Percentiles rank a stretch among this genome's conserved stretches.
Evolutionary conservation across 1,284 basidiomycete genomes (phyloP).

Genomic region (Thelephora terrestris): DNA sequence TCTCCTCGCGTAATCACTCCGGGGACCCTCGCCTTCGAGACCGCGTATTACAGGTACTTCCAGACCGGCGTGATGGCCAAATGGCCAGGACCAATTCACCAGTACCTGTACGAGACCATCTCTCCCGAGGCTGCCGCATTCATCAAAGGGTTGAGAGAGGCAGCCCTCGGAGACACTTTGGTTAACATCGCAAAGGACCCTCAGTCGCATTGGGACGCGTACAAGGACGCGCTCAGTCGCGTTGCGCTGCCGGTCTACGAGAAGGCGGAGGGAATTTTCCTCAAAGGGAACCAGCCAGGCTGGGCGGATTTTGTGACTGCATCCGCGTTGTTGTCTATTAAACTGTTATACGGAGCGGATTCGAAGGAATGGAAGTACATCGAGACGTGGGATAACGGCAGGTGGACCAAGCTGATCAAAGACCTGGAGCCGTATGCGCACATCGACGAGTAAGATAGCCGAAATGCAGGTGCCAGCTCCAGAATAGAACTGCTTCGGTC

Average conservation of each 20-base stretch:
- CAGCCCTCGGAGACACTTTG: too few species aligned
- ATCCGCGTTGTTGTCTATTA: conserved; percentile 10
- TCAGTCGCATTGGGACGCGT: conserved; percentile 8
- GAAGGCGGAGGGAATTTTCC: conserved; percentile 10
- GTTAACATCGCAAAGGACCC: conserved; percentile 10
- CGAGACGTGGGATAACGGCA: conserved; percentile 12
- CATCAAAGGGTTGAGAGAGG: too few species aligned
- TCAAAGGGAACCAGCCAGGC: conserved; percentile 8
- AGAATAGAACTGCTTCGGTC: too few species aligned
- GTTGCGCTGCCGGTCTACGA: conserved; percentile 5
- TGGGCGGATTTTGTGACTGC: conserved; percentile 14
- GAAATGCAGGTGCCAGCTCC: too few species aligned
- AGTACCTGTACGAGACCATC: neutral
- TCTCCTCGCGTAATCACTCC: neutral
- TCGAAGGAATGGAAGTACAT: conserved; percentile 14
- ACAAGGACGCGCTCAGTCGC: conserved; percentile 8
- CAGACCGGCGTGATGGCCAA: conserved; percentile 16
- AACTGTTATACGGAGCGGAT: conserved; percentile 12
- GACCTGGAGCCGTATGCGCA: conserved; percentile 8
- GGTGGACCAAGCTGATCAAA: conserved; percentile 11
- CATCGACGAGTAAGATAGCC: too few species aligned
- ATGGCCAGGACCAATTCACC: conserved; percentile 16
- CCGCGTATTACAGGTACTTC: too few species aligned
- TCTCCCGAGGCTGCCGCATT: conserved; percentile 13
- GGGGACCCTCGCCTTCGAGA: conserved; percentile 11